Base-by-base conservation (phyloP, 2,329 filamentous ascomycete species). In the Rosellinia necatrix region DNA sequence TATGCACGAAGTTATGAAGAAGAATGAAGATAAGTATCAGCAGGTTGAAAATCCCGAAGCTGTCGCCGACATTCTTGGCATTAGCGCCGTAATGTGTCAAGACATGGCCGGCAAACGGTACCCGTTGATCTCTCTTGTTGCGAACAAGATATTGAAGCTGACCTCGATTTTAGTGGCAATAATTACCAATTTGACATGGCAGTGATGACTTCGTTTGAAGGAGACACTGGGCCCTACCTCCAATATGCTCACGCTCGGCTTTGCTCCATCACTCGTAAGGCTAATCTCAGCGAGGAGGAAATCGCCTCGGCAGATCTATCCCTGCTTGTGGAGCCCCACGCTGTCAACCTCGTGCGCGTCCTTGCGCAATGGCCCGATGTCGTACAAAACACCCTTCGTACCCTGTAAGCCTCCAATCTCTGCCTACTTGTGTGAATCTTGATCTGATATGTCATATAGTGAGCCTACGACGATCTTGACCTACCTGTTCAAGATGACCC, bases 1-100 rank as follows among this genome's bases (percentile, higher is more conserved):
- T 76, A 99, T 99, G 94, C 93, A 97, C 79, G 91, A 96, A 59
- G 91, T 96, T 48, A 99, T 99, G 94, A 85, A 79, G 74, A 89
- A 88, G 78, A 97, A 97, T 73, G 82, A 89, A 67, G 81, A 83
- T 70, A 99, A 99, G 80, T 99, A 97, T 75, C 77, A 85, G 53
- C 92, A 97, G 74, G 88, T 99, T 17, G 89, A 88, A 68, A 81
- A 97, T 72, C 93, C 93, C 0, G 86, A 85, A 51, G 82, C 84
- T 51, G 89, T 87, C 8, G 92, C 94, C 59, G 94, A 97, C 76
- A 91, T 84, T 9, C 83, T 97, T 3, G 94, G 93, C 61, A 97
- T 97, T 71, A 92, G 89, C 62, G 89, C 90, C 70, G 93, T 97
- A 70, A 97, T 97, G 92, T 91, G 96, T 17, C 93, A 97, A 75